Conservation (phyloP, 176 grass and related monocot species). For the Ananas comosus region DNA sequence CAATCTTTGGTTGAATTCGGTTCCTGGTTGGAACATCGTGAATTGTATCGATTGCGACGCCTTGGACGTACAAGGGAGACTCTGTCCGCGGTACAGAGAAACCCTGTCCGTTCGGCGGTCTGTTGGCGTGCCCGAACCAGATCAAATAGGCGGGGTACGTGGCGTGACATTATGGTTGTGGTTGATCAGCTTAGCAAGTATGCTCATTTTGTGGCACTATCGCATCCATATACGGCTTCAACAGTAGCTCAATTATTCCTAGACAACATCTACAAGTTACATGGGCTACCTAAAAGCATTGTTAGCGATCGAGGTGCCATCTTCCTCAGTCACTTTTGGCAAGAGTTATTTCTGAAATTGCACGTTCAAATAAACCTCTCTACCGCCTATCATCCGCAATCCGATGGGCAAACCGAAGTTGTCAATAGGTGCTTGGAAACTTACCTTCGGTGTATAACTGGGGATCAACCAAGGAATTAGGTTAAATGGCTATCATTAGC, state of each 20-base stretch:
- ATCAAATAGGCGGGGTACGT: no score
- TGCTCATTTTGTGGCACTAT: not conserved
- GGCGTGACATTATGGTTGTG: slow-evolving; percentile 6
- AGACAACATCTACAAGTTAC: not conserved
- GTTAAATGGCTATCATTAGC: no score
- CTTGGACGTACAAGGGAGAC: no score
- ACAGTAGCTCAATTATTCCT: not conserved
- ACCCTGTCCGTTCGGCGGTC: no score
- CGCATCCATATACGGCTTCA: not conserved
- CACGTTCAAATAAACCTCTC: not conserved
- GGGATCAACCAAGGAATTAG: not conserved
- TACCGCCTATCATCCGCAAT: not conserved
- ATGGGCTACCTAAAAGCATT: not conserved
- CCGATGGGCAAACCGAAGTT: not conserved
- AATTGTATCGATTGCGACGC: no score
- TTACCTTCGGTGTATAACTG: not conserved
- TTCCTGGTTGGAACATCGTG: no score
- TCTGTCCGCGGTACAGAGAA: no score
- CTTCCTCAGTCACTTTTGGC: not conserved
- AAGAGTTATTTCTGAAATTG: not conserved
- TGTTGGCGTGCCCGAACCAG: no score
- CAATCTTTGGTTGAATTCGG: no score
- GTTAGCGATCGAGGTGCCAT: not conserved
- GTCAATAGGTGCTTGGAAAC: slow-evolving; percentile 7
- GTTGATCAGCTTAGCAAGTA: not conserved